These are phyloP conservation scores for Suhomyces emberorum DNA, from an alignment of 805 yeast genomes.

Conservation along the genomic window DNA sequence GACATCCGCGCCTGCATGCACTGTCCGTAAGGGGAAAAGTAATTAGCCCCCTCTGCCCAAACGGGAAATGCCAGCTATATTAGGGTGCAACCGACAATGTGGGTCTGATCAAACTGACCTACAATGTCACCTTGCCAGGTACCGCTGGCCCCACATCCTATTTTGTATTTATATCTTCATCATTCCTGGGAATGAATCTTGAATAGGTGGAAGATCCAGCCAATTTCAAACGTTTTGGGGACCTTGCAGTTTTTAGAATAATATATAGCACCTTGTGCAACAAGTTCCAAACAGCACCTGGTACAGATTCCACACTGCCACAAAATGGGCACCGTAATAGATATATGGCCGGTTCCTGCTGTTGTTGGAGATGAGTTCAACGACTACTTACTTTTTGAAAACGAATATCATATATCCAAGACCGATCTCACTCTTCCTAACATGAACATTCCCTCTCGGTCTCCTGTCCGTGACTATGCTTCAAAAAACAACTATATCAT, in stretches of 20 bases:
- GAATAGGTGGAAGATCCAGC: background rate
- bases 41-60: background rate
- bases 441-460: background rate
- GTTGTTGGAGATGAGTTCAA: background rate
- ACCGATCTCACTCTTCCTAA: background rate
- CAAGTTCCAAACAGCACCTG: background rate
- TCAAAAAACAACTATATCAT: background rate
- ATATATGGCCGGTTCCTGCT: background rate
- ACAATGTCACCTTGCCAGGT: background rate
- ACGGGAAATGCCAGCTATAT: slow-evolving; percentile 1
- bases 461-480: background rate
- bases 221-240: background rate
- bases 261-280: background rate
- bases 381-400: background rate
- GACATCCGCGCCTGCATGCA: too few species aligned
- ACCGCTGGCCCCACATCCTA: slow-evolving; percentile 1
- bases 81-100: background rate
- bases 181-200: background rate
- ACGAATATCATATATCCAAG: background rate
- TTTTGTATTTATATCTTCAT: slow-evolving; percentile 1
- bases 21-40: background rate
- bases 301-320: background rate
- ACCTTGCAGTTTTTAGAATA: background rate
- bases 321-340: background rate
- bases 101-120: background rate